Base-by-base conservation (phyloP, 768 basidiomycete species). In the Boletus pseudo-olivaceus region DNA sequence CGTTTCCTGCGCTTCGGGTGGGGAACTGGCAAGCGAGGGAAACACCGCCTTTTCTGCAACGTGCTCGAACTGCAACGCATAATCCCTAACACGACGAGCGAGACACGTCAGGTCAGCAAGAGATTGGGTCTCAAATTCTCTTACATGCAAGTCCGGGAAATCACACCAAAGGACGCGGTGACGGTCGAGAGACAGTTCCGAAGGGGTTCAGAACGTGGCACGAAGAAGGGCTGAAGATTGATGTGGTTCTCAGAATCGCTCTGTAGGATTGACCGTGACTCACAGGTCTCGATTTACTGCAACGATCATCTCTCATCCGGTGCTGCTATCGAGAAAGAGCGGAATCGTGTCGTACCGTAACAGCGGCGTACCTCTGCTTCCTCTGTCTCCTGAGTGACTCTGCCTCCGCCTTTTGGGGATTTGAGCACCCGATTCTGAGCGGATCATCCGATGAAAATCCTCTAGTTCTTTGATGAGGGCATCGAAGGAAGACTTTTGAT, bases 401-500 rank as follows among this genome's bases (percentile, higher is more conserved):
- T 47, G 38, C 27, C 17, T 55, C 7, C 23, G 45, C 19, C 33
- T 40, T 41, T 46, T 51, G 0, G 32, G 9, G 10, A 1, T 37
- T 7, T n/a, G 20, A 39, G 19, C 30, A 32, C 42, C 29, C 2
- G n/a, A 15, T 30, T 52, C 46, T 0, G 41, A 32, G n/a, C 14
- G 19, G 12, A 54, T 43, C 33, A 9, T 44, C 7, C 19, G 49
- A 40, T 32, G 37, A 29, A 58, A 56, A 14, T 38, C 49, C 4
- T 53, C 55, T 8, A 58, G 15, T n/a, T 61, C 62, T 42, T 55
- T 43, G 11, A 54, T 4, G 17, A 61, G 51, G 3, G 34, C 17
- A 32, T 48, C 53, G 9, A 64, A 61, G 9, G 54, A 58, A 5
- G 51, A 52, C 32, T 37, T 55, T 27, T 64, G 56, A 4, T 42